A percentile compares a stretch with the other conserved stretches of the same genome.
Evolutionary conservation across 2,329 filamentous ascomycete species (phyloP).

Genomic region (Aspergillus ustus): DNA sequence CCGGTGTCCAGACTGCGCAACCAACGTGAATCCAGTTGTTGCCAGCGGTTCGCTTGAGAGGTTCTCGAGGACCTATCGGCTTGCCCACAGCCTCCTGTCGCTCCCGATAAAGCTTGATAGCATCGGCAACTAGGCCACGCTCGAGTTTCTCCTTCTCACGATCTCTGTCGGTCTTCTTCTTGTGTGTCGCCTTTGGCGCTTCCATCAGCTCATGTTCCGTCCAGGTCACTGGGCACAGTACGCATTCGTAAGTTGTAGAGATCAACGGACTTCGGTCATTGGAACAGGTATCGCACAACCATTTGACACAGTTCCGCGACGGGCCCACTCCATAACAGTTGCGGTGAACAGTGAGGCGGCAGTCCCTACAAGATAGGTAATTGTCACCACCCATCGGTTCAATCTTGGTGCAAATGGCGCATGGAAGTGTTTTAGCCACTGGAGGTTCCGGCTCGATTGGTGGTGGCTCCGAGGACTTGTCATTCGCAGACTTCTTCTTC

Average conservation of each 20-base stretch:
- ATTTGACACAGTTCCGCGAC: constrained; percentile 71
- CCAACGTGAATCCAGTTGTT: constrained; percentile 99
- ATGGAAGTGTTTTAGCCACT: constrained; percentile 77
- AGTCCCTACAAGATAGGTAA: constrained; percentile 81
- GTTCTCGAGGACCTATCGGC: constrained; percentile 81
- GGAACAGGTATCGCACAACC: constrained; percentile 93
- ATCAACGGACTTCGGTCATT: constrained; percentile 92
- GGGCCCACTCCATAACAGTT: constrained; percentile 89
- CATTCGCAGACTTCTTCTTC: constrained; percentile 65
- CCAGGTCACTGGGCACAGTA: constrained; percentile 82
- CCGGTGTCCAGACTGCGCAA: constrained; percentile 88
- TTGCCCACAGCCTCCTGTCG: constrained; percentile 83
- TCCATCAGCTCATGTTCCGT: constrained; percentile 86
- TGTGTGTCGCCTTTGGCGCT: constrained; percentile 74
- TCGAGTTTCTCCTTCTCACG: constrained; percentile 86
- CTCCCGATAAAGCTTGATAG: constrained; percentile 79
- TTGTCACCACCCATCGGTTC: constrained; percentile 73
- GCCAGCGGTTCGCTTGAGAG: constrained; percentile 88
- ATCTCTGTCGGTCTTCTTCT: constrained; percentile 93
- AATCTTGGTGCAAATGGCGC: constrained; percentile 78
- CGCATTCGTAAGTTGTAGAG: constrained; percentile 93
- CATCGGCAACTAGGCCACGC: constrained; percentile 78
- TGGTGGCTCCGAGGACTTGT: constrained; percentile 61
- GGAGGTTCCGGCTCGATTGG: constrained; percentile 77
- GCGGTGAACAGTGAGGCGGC: constrained; percentile 87